Evolutionary conservation across 805 yeast genomes (phyloP).

Genomic region (Suhomyces kilbournensis): DNA sequence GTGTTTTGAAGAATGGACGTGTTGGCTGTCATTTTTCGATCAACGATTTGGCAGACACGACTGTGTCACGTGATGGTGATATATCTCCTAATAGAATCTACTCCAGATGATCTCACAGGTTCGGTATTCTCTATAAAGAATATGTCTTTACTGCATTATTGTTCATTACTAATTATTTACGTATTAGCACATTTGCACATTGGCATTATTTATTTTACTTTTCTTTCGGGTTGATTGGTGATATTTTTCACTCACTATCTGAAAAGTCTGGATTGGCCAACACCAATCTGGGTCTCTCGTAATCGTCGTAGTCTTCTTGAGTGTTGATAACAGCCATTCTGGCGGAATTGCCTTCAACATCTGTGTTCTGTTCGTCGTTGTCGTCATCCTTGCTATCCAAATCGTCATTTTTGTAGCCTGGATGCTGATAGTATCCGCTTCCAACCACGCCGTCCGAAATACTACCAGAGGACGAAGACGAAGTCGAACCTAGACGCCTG

Average conservation of each 20-base stretch:
- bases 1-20: not conserved
- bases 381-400: conserved; percentile 14
- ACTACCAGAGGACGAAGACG: conserved; percentile 30
- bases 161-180: not conserved
- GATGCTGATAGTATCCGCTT: conserved; percentile 42
- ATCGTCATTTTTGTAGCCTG: conserved; percentile 26
- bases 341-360: conserved; percentile 8
- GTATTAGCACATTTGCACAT: not conserved
- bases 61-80: not conserved
- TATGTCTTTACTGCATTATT: not conserved
- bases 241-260: conserved; percentile 31
- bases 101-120: not conserved
- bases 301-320: conserved; percentile 23
- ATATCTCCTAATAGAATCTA: too few species aligned
- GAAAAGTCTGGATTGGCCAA: conserved; percentile 56
- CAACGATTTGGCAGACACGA: not conserved
- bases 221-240: not conserved
- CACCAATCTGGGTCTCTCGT: conserved; percentile 43
- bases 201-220: not conserved
- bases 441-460: conserved; percentile 20
- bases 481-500: conserved; percentile 18
- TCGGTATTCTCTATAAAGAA: not conserved
- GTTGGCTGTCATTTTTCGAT: conserved; percentile 1
- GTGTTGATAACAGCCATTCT: not conserved
- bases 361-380: conserved; percentile 14